Percentiles rank a stretch among this genome's conserved stretches.
Conservation (phyloP, 192 early-diverging fungal genomes). For the Glomus cerebriforme region DNA sequence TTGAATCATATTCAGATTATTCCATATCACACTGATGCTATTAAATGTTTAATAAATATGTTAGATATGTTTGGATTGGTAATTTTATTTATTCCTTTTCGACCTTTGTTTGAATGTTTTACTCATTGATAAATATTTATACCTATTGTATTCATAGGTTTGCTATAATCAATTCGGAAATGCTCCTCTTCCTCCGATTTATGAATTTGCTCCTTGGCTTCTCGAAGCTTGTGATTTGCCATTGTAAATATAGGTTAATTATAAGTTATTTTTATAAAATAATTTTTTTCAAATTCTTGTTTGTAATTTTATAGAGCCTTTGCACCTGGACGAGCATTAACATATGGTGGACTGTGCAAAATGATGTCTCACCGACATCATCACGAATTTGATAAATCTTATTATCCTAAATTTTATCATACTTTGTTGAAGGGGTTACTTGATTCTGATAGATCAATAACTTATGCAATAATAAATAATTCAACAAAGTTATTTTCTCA, state of each 20-base stretch:
- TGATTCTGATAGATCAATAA: slow-evolving; percentile 55
- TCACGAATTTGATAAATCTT: slow-evolving; percentile 56
- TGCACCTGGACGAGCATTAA: slow-evolving; percentile 63
- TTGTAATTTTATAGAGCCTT: slow-evolving; percentile 51
- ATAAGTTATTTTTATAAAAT: neutral
- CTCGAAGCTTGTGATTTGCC: slow-evolving; percentile 69
- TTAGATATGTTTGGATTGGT: slow-evolving; percentile 65
- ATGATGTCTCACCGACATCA: slow-evolving; percentile 77
- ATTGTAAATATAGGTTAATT: slow-evolving; percentile 43
- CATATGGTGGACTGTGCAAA: slow-evolving; percentile 71
- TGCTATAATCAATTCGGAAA: slow-evolving; percentile 57
- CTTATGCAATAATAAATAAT: slow-evolving; percentile 69
- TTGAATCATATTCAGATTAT: slow-evolving; percentile 70
- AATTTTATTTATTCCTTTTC: slow-evolving; percentile 27
- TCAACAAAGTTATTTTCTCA: slow-evolving; percentile 66
- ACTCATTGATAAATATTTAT: neutral
- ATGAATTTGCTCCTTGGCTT: slow-evolving; percentile 78
- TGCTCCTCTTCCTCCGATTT: slow-evolving; percentile 64
- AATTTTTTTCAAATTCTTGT: neutral
- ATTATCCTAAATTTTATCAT: slow-evolving; percentile 71
- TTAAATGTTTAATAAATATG: slow-evolving; percentile 64
- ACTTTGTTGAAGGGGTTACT: slow-evolving; percentile 51
- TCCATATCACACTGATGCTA: slow-evolving; percentile 63
- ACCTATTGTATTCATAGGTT: slow-evolving; percentile 39
- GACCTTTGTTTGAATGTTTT: slow-evolving; percentile 20